Conservation (phyloP, 352 stramenopile species). For the Globisporangium solare region DNA sequence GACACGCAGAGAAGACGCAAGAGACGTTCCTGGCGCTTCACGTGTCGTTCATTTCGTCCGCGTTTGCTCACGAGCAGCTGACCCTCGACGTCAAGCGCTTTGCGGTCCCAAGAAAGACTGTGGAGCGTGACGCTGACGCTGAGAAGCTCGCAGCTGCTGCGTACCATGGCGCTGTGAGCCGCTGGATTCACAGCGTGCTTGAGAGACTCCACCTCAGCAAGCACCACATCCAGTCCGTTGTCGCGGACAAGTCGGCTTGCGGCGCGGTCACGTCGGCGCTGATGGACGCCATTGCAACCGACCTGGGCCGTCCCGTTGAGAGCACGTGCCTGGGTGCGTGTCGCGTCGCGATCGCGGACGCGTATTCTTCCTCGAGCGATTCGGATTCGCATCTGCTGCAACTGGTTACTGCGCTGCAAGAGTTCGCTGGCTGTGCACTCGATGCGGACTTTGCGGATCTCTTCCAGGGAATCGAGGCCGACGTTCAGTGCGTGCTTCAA, state of each 20-base stretch:
- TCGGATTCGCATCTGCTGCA: slow-evolving; percentile 2
- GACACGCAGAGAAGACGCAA: neutral
- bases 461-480: slow-evolving; percentile 7
- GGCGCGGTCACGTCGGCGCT: neutral
- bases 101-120: neutral
- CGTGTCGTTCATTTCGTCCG: slow-evolving; percentile 11
- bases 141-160: slow-evolving; percentile 7
- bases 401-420: slow-evolving; percentile 2
- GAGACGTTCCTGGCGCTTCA: slow-evolving; percentile 6
- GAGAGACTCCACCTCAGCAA: slow-evolving; percentile 5
- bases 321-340: slow-evolving; percentile 1
- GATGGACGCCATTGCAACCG: neutral
- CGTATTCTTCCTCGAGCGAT: neutral
- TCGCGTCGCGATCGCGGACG: neutral
- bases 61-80: slow-evolving; percentile 8
- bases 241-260: slow-evolving; percentile 1
- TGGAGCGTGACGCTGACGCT: neutral
- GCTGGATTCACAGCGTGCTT: slow-evolving; percentile 3
- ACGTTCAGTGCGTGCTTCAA: slow-evolving; percentile 5
- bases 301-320: slow-evolving; percentile 6
- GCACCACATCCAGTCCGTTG: slow-evolving; percentile 10
- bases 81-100: slow-evolving; percentile 7
- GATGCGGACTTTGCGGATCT: slow-evolving; percentile 6
- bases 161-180: neutral
- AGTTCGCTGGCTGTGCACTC: neutral